Evolutionary conservation across 768 basidiomycete species (phyloP).

Genomic region (Fomitopsis pulvina): DNA sequence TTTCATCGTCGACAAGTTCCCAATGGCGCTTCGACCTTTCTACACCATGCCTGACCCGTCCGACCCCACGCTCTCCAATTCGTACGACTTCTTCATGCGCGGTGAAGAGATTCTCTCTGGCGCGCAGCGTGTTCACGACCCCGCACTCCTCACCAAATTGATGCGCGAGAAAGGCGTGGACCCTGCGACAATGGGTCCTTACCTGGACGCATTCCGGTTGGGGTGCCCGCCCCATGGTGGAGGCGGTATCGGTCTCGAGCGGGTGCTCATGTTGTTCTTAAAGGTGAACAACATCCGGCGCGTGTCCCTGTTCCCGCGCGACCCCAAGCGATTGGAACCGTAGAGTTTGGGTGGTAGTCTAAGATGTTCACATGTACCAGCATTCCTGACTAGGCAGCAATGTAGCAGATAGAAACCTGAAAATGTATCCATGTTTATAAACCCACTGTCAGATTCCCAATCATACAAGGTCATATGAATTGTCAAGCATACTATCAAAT

Average conservation of each 20-base stretch:
- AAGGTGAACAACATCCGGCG: conserved; percentile 94
- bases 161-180: conserved; percentile 88
- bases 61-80: conserved; percentile 92
- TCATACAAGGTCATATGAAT: background rate
- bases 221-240: conserved; percentile 97
- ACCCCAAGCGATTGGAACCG: conserved; percentile 91
- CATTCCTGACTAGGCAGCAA: background rate
- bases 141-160: conserved; percentile 69
- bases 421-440: background rate
- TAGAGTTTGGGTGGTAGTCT: conserved; percentile 21
- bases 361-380: background rate
- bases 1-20: conserved; percentile 99
- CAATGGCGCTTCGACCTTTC: conserved; percentile 90
- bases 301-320: conserved; percentile 92
- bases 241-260: conserved; percentile 92
- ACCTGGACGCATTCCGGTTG: conserved; percentile 90
- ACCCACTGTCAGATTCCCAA: background rate
- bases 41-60: conserved; percentile 98
- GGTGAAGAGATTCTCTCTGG: conserved; percentile 99
- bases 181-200: conserved; percentile 86
- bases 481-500: too few relatives aligned
- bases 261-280: conserved; percentile 95
- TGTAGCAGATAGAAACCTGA: background rate
- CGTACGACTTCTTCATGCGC: conserved; percentile 99
- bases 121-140: conserved; percentile 95